Evolutionary conservation across 2,329 filamentous ascomycete genomes (phyloP).

Genomic region (Tetracladium maxilliforme): DNA sequence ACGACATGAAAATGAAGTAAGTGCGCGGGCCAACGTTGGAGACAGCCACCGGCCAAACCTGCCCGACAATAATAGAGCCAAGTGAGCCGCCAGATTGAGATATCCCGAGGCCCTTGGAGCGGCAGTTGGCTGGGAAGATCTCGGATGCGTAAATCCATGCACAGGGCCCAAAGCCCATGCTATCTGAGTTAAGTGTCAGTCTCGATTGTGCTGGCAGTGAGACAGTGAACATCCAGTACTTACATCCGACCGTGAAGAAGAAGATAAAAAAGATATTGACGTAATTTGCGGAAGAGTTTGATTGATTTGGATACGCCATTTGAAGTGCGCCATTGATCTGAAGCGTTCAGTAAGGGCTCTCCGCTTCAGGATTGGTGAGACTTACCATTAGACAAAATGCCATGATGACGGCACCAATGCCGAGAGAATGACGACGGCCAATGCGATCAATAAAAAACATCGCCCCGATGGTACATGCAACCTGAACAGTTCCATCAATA

Average conservation of each 20-base stretch:
- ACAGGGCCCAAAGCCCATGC: constrained; percentile 38
- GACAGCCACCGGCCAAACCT: constrained; percentile 40
- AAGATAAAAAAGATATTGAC: constrained; percentile 40
- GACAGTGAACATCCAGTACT: too few relatives aligned
- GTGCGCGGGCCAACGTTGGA: constrained; percentile 31
- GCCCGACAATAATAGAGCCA: constrained; percentile 35
- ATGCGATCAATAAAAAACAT: constrained; percentile 40
- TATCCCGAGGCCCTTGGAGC: constrained; percentile 39
- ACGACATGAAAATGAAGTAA: constrained; percentile 42
- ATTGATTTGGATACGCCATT: constrained; percentile 31
- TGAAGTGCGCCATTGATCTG: constrained; percentile 36
- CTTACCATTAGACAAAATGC: constrained; percentile 31
- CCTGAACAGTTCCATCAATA: constrained; percentile 41
- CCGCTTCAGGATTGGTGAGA: too few relatives aligned
- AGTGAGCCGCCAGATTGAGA: constrained; percentile 36
- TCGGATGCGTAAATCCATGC: constrained; percentile 44
- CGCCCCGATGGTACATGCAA: constrained; percentile 37
- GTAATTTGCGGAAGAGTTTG: constrained; percentile 29
- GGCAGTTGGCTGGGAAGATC: constrained; percentile 42
- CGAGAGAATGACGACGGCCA: constrained; percentile 31
- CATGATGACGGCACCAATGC: constrained; percentile 35
- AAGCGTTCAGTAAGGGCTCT: too few relatives aligned
- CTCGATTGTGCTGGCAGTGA: too few relatives aligned
- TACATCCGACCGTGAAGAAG: constrained; percentile 39
- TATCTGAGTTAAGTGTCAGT: too few relatives aligned